phyloP scores from a whole-genome alignment of 345 rosid species.

The Ceriops decandra region DNA sequence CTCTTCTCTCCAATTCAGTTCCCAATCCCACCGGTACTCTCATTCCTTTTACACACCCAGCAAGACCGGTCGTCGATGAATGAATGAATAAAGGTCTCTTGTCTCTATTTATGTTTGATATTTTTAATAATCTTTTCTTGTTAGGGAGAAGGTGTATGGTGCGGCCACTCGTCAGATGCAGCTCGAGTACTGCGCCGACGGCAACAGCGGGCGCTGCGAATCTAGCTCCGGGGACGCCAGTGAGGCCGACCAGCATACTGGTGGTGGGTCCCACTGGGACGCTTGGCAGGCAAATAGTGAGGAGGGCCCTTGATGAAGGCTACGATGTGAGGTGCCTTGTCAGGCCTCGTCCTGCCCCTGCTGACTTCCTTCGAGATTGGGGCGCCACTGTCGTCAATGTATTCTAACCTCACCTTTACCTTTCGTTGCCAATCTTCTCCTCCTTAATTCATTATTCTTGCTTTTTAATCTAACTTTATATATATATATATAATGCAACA shows the following conservation, averaged over 20 bases:
- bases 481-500: neutral
- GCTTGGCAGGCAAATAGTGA: constrained; percentile 82
- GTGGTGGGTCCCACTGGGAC: constrained; percentile 93
- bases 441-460: neutral
- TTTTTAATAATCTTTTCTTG: neutral
- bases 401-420: neutral
- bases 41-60: neutral
- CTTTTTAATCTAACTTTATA: neutral
- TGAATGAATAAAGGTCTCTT: no score
- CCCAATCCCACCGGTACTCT: constrained; percentile 16
- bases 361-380: constrained; percentile 96
- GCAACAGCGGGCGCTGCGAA: constrained; percentile 38
- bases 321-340: constrained; percentile 91
- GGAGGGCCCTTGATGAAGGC: constrained; percentile 90
- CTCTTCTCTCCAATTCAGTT: constrained; percentile 19
- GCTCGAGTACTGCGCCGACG: constrained; percentile 17
- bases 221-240: constrained; percentile 75
- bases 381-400: constrained; percentile 95
- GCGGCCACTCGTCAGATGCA: constrained; percentile 31
- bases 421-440: neutral
- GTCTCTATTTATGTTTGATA: neutral
- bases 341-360: constrained; percentile 87
- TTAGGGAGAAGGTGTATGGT: constrained; percentile 22
- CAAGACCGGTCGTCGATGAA: neutral
- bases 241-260: constrained; percentile 70